Conservation (phyloP, 2,329 filamentous ascomycete genomes). For the Pseudopyricularia cyperi region DNA sequence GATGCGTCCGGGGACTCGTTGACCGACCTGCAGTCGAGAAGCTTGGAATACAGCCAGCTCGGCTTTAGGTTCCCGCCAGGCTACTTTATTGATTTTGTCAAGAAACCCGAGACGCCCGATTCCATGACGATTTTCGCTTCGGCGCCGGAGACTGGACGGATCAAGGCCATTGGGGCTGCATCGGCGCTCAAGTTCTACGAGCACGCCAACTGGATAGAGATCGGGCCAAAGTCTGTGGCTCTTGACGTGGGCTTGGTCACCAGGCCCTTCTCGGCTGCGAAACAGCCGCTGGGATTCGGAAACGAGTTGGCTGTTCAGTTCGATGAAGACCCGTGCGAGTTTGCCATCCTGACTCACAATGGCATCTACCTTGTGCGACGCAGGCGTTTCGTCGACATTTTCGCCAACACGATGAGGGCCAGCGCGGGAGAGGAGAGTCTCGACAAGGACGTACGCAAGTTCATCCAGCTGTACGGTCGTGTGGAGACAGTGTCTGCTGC, state of each 20-base stretch:
- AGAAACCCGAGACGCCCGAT: constrained; percentile 43
- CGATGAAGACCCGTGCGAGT: constrained; percentile 66
- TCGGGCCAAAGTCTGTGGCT: constrained; percentile 50
- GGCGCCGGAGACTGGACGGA: constrained; percentile 76
- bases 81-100: constrained; percentile 78
- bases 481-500: constrained; percentile 84
- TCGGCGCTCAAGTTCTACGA: constrained; percentile 56
- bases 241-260: constrained; percentile 72
- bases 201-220: constrained; percentile 64
- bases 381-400: constrained; percentile 78
- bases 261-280: constrained; percentile 55
- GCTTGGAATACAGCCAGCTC: constrained; percentile 34
- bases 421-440: constrained; percentile 66
- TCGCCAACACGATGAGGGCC: constrained; percentile 67
- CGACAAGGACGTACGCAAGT: constrained; percentile 69
- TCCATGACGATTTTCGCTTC: constrained; percentile 68
- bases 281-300: constrained; percentile 65
- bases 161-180: constrained; percentile 45
- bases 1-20: constrained; percentile 12
- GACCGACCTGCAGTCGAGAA: constrained; percentile 37
- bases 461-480: constrained; percentile 76
- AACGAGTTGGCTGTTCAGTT: constrained; percentile 97
- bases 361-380: constrained; percentile 80
- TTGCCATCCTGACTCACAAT: constrained; percentile 83
- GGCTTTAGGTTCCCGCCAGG: constrained; percentile 66